Evolutionary conservation across 192 early-diverging fungal species (phyloP).

Genomic region (Coemansia sp.): DNA sequence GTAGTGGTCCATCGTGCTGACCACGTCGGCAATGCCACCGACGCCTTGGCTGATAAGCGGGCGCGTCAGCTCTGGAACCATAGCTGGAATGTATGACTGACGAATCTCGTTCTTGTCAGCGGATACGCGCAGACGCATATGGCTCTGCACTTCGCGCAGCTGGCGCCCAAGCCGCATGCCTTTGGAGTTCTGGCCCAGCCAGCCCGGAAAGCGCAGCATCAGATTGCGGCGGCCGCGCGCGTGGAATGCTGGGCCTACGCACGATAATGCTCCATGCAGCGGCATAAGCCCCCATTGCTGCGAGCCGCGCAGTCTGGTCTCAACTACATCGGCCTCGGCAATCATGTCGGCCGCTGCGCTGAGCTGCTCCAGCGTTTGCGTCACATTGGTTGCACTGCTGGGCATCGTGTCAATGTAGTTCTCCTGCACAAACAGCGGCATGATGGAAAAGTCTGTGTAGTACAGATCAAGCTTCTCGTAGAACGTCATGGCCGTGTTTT

Average conservation of each 20-base stretch:
- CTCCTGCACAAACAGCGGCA: constrained; percentile 94
- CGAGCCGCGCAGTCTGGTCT: constrained; percentile 70
- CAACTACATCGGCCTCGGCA: constrained; percentile 78
- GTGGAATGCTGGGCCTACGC: constrained; percentile 80
- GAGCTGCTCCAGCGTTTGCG: constrained; percentile 61
- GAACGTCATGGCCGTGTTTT: constrained; percentile 57
- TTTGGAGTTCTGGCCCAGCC: constrained; percentile 90
- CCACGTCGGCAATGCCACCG: constrained; percentile 69
- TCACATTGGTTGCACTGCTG: constrained; percentile 32
- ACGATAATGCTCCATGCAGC: constrained; percentile 79
- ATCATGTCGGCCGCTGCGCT: constrained; percentile 86
- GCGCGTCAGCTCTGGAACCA: constrained; percentile 38
- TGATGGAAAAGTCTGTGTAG: constrained; percentile 84
- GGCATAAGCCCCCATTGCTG: constrained; percentile 94
- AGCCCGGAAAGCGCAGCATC: constrained; percentile 60
- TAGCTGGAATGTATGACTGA: constrained; percentile 78
- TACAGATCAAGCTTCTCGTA: constrained; percentile 84
- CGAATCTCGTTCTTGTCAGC: constrained; percentile 85
- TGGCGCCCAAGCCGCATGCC: constrained; percentile 66
- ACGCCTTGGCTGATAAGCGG: constrained; percentile 37
- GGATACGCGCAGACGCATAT: constrained; percentile 78
- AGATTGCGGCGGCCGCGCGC: constrained; percentile 63
- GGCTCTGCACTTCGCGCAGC: constrained; percentile 82
- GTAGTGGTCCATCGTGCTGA: constrained; percentile 89
- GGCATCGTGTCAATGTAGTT: constrained; percentile 81